Evolutionary conservation across 2,329 filamentous ascomycete species (phyloP).

Genomic region (Verticillium tricorpus): DNA sequence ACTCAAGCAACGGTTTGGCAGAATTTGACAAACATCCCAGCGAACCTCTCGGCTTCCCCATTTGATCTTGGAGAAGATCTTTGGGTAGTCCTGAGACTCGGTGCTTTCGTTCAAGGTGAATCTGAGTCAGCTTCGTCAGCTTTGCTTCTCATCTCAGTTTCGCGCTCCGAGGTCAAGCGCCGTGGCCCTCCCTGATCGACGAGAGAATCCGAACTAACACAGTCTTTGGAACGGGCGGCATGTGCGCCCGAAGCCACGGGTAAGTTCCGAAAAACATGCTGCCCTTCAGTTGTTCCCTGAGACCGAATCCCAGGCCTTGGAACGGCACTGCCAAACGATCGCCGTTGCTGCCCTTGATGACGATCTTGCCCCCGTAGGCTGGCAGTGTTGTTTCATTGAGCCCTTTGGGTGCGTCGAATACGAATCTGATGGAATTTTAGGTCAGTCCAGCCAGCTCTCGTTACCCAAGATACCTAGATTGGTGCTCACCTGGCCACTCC

Average conservation of each 20-base stretch:
- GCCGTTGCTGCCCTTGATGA: conserved; percentile 23
- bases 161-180: not conserved
- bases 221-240: conserved; percentile 7
- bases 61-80: conserved; percentile 11
- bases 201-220: conserved; percentile 1
- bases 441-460: too few relatives aligned
- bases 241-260: conserved; percentile 6
- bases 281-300: conserved; percentile 7
- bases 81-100: conserved; percentile 13
- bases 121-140: too few relatives aligned
- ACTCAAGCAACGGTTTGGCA: not conserved
- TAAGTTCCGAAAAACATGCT: conserved; percentile 10
- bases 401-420: conserved; percentile 4
- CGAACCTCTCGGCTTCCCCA: conserved; percentile 17
- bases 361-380: conserved; percentile 26
- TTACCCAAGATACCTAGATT: too few relatives aligned
- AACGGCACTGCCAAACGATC: conserved; percentile 26
- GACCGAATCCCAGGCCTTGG: conserved; percentile 8
- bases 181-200: not conserved
- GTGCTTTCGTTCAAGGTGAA: conserved; percentile 6
- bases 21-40: conserved; percentile 12
- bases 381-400: conserved; percentile 23
- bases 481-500: too few relatives aligned
- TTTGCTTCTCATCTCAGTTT: too few relatives aligned
- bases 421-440: too few relatives aligned